Evolutionary conservation across 2,329 filamentous ascomycete genomes (phyloP).

Genomic region (Paraphoma sp.): DNA sequence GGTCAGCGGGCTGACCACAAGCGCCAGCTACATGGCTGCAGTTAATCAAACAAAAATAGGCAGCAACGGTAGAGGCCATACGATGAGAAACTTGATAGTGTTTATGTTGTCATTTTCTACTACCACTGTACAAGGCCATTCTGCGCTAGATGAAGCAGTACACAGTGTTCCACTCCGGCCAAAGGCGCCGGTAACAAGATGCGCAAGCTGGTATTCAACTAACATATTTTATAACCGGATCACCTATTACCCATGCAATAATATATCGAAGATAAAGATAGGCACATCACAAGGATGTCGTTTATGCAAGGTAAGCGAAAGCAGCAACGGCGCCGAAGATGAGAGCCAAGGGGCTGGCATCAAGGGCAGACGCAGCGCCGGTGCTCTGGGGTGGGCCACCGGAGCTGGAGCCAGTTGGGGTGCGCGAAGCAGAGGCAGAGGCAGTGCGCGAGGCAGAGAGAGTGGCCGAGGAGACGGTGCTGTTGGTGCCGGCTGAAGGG

Average conservation of each 20-base stretch:
- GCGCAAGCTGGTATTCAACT: not conserved
- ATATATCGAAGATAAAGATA: not conserved
- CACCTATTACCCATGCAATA: constrained; percentile 26
- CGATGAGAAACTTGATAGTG: not conserved
- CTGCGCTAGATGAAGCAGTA: constrained; percentile 32
- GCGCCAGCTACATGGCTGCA: not conserved
- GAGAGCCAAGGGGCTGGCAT: constrained; percentile 48
- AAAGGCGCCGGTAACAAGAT: constrained; percentile 5
- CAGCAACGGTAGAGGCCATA: not conserved
- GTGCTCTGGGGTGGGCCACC: constrained; percentile 28
- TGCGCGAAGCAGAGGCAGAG: constrained; percentile 13
- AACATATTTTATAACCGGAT: not conserved
- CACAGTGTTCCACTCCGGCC: constrained; percentile 18
- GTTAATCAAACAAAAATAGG: not conserved
- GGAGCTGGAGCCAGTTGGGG: constrained; percentile 18
- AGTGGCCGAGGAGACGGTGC: constrained; percentile 34
- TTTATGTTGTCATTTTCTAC: constrained; percentile 23
- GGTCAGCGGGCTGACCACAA: not conserved
- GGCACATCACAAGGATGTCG: not conserved
- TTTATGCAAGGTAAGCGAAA: constrained; percentile 50
- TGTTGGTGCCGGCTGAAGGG: constrained; percentile 28
- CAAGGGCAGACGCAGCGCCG: constrained; percentile 35
- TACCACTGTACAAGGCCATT: constrained; percentile 31
- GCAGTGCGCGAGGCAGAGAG: constrained; percentile 22
- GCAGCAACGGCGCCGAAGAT: constrained; percentile 51